Evolutionary conservation across 495 filamentous ascomycete genomes (phyloP).

Genomic region (Letharia lupina): DNA sequence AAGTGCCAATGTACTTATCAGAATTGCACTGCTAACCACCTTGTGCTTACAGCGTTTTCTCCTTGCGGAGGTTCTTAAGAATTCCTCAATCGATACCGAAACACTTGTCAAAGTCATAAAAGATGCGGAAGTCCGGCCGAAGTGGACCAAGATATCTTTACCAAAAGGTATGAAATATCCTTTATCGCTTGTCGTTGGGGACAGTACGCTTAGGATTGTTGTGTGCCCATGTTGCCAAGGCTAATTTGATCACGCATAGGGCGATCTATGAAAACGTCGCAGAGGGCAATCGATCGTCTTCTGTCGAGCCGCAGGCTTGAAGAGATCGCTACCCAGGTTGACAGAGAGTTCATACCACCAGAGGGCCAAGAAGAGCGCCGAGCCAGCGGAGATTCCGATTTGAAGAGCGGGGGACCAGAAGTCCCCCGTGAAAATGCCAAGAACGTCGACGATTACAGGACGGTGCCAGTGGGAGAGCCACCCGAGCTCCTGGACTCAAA

Average conservation of each 20-base stretch:
- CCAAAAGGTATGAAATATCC: conserved; percentile 1
- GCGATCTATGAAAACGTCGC: neutral
- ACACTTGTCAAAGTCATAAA: conserved; percentile 1
- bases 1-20: neutral
- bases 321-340: neutral
- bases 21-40: neutral
- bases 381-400: neutral
- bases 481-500: conserved; percentile 4
- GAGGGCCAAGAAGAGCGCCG: neutral
- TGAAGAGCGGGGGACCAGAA: neutral
- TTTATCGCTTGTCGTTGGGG: neutral
- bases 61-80: conserved; percentile 3
- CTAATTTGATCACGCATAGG: neutral
- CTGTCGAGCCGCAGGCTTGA: neutral
- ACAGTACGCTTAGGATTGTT: neutral
- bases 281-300: conserved; percentile 1
- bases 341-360: neutral
- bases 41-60: conserved; percentile 1
- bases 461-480: neutral
- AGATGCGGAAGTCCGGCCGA: neutral
- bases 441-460: neutral
- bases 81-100: conserved; percentile 3
- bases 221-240: neutral
- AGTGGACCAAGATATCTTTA: conserved; percentile 2
- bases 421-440: neutral